Evolutionary conservation across 192 early-diverging fungal species (phyloP).

Genomic region (Backusella tuberculispora): DNA sequence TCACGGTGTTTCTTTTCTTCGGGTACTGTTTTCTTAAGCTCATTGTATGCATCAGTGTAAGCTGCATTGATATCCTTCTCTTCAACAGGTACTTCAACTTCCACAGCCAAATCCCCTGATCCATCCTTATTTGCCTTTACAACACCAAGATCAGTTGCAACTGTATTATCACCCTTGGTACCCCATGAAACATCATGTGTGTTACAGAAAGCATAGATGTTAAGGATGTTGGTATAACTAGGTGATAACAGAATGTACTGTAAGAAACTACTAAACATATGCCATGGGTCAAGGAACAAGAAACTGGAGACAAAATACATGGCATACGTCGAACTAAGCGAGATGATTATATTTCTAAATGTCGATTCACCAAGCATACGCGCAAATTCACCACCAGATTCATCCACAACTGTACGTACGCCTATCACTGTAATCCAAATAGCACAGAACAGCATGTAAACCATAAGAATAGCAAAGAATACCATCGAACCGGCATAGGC

Average conservation of each 20-base stretch:
- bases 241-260: slow-evolving; percentile 78
- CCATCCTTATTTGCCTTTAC: slow-evolving; percentile 76
- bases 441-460: slow-evolving; percentile 81
- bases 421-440: slow-evolving; percentile 66
- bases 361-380: slow-evolving; percentile 68
- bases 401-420: slow-evolving; percentile 57
- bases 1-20: slow-evolving; percentile 61
- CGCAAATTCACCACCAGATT: slow-evolving; percentile 55
- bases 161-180: slow-evolving; percentile 86
- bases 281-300: slow-evolving; percentile 77
- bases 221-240: slow-evolving; percentile 78
- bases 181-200: slow-evolving; percentile 77
- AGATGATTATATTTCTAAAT: slow-evolving; percentile 67
- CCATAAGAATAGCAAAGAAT: slow-evolving; percentile 88
- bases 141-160: slow-evolving; percentile 72
- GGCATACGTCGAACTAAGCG: slow-evolving; percentile 67
- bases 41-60: slow-evolving; percentile 74
- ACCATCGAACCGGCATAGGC: slow-evolving; percentile 76
- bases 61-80: slow-evolving; percentile 79
- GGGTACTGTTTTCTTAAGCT: slow-evolving; percentile 52
- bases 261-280: slow-evolving; percentile 74
- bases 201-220: slow-evolving; percentile 62
- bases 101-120: slow-evolving; percentile 68
- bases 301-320: slow-evolving; percentile 67
- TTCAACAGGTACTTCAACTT: slow-evolving; percentile 78